Percentiles rank a stretch among this genome's conserved stretches.
Evolutionary conservation across 345 rosid genomes (phyloP).

Genomic region (Pelargonium nanum): DNA sequence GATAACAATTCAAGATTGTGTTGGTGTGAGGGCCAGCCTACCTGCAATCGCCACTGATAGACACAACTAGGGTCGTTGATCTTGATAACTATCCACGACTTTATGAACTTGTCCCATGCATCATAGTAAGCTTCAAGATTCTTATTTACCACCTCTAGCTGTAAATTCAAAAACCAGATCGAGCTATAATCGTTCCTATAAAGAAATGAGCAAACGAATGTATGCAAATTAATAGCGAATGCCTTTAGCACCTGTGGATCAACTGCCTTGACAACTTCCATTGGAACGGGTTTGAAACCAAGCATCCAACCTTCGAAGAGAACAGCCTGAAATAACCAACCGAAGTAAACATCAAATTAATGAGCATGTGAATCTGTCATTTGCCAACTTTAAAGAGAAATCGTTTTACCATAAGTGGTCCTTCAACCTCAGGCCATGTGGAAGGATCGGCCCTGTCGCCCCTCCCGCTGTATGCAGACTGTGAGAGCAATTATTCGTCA

Average conservation of each 20-base stretch:
- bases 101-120: constrained; percentile 80
- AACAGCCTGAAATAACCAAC: constrained; percentile 41
- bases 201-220: no score
- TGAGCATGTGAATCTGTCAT: no score
- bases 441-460: constrained; percentile 90
- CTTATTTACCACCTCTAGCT: constrained; percentile 74
- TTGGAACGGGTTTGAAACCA: constrained; percentile 73
- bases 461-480: constrained; percentile 87
- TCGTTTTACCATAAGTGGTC: constrained; percentile 57
- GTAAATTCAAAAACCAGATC: constrained; percentile 6
- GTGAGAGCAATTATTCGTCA: constrained; percentile 13
- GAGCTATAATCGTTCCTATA: no score
- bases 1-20: no score
- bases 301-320: constrained; percentile 99
- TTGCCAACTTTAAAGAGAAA: background rate
- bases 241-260: constrained; percentile 99
- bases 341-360: constrained; percentile 1
- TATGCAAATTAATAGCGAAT: no score
- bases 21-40: constrained; percentile 17
- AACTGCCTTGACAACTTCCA: constrained; percentile 52
- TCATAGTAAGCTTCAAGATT: constrained; percentile 80
- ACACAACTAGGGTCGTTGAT: constrained; percentile 86
- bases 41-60: constrained; percentile 95
- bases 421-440: constrained; percentile 86
- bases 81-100: constrained; percentile 79